Percentiles rank a stretch among this genome's conserved stretches.
Evolutionary conservation across 2,329 filamentous ascomycete genomes (phyloP).

Genomic region (Lecanicillium sp.): DNA sequence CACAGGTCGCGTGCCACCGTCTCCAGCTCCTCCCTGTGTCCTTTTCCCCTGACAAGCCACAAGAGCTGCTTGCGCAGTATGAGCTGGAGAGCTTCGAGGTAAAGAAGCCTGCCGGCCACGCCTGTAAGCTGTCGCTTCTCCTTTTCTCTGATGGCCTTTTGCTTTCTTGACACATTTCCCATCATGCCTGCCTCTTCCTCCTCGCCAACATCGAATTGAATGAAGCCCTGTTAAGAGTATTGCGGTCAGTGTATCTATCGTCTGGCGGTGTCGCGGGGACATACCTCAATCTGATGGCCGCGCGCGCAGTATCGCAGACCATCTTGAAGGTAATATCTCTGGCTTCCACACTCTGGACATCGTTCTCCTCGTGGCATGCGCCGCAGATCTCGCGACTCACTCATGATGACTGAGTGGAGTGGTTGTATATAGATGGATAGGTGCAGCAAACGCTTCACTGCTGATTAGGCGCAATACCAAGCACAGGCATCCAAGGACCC

Average conservation of each 20-base stretch:
- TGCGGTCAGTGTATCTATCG: not conserved
- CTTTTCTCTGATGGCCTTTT: conserved; percentile 51
- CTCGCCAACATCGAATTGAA: conserved; percentile 54
- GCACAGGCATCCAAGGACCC: not conserved
- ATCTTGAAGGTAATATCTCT: conserved; percentile 66
- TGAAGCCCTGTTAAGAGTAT: conserved; percentile 37
- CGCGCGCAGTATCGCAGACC: conserved; percentile 74
- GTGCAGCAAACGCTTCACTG: no score
- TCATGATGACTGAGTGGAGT: conserved; percentile 25
- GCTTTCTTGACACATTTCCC: conserved; percentile 49
- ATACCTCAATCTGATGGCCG: conserved; percentile 72
- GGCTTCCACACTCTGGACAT: conserved; percentile 63
- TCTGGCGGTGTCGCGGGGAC: conserved; percentile 11
- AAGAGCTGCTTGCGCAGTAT: conserved; percentile 75
- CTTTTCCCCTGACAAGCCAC: conserved; percentile 63
- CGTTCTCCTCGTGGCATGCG: conserved; percentile 47
- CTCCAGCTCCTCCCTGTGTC: conserved; percentile 68
- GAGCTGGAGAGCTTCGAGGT: conserved; percentile 77
- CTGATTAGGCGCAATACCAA: not conserved
- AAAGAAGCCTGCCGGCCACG: conserved; percentile 66
- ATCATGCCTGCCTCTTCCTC: conserved; percentile 64
- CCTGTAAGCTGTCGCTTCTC: conserved; percentile 55
- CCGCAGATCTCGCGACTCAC: conserved; percentile 38
- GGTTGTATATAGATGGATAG: not conserved
- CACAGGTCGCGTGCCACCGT: conserved; percentile 78